Evolutionary conservation across 108 stramenopile genomes (phyloP).

Genomic region (Fragilaria radians): DNA sequence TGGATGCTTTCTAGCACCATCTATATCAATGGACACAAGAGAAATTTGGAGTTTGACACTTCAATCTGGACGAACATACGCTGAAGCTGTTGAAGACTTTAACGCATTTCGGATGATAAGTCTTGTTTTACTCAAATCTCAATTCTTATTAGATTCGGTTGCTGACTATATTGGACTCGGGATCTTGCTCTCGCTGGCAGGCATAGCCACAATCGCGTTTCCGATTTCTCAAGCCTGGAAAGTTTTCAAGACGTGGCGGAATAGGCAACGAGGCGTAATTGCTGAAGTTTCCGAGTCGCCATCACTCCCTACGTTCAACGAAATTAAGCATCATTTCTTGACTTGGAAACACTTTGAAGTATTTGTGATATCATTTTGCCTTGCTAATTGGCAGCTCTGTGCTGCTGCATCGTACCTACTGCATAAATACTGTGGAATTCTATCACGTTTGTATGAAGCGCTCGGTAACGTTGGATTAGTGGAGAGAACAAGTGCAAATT

Average conservation of each 20-base stretch:
- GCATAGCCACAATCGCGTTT: constrained; percentile 11
- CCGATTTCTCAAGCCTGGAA: constrained; percentile 15
- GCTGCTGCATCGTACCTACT: constrained; percentile 50
- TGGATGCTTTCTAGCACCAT: constrained; percentile 29
- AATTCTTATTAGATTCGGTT: constrained; percentile 22
- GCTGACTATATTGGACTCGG: constrained; percentile 39
- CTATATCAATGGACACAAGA: constrained; percentile 25
- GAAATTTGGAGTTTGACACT: constrained; percentile 19
- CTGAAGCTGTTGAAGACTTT: constrained; percentile 28
- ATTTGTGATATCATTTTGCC: constrained; percentile 46
- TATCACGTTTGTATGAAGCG: constrained; percentile 13
- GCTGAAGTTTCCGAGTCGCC: neutral
- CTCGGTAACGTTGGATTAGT: constrained; percentile 24
- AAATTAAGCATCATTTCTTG: constrained; percentile 12
- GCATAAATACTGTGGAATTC: constrained; percentile 47
- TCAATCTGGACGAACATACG: constrained; percentile 28
- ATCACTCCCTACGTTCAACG: neutral
- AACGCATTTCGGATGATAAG: constrained; percentile 30
- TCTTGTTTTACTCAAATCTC: constrained; percentile 22
- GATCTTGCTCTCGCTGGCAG: constrained; percentile 19
- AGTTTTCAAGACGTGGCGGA: constrained; percentile 16
- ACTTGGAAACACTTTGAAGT: constrained; percentile 76
- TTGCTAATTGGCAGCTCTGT: constrained; percentile 70
- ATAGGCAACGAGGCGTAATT: constrained; percentile 7
- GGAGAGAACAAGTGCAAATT: constrained; percentile 12